Evolutionary conservation across 2,329 filamentous ascomycete genomes (phyloP).

Genomic region (Trichoderma atroviride): DNA sequence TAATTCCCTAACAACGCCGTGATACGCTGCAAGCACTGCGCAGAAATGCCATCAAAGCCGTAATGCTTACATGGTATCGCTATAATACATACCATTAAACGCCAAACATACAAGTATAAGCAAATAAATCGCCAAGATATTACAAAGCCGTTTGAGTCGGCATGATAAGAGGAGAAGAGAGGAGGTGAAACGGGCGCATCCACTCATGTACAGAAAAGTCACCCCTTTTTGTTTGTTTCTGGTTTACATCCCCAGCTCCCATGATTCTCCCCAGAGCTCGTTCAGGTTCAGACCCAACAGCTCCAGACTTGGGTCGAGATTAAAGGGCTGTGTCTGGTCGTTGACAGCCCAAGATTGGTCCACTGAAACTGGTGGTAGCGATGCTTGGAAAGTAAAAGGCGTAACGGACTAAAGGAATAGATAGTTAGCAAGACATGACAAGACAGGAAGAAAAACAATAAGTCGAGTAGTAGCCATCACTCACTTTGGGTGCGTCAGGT

Average conservation of each 20-base stretch:
- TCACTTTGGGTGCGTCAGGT: constrained; percentile 46
- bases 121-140: background rate
- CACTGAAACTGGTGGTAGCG: constrained; percentile 41
- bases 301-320: constrained; percentile 58
- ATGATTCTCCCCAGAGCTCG: constrained; percentile 58
- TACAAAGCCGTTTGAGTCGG: background rate
- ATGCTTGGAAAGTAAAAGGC: constrained; percentile 45
- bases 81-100: constrained; percentile 28
- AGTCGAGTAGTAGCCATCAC: constrained; percentile 30
- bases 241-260: constrained; percentile 43
- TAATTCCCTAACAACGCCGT: background rate
- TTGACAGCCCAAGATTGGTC: constrained; percentile 43
- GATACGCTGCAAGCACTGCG: background rate
- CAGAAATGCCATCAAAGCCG: constrained; percentile 18
- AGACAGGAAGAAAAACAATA: constrained; percentile 18
- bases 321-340: constrained; percentile 45
- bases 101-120: constrained; percentile 7
- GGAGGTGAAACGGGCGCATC: background rate
- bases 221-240: background rate
- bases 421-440: background rate
- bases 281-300: constrained; percentile 57
- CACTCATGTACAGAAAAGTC: background rate
- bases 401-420: constrained; percentile 43
- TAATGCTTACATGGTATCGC: constrained; percentile 28
- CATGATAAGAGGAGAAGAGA: background rate